Evolutionary conservation across 495 filamentous ascomycete genomes (phyloP).

Genomic region (Penicillium tannophilum): DNA sequence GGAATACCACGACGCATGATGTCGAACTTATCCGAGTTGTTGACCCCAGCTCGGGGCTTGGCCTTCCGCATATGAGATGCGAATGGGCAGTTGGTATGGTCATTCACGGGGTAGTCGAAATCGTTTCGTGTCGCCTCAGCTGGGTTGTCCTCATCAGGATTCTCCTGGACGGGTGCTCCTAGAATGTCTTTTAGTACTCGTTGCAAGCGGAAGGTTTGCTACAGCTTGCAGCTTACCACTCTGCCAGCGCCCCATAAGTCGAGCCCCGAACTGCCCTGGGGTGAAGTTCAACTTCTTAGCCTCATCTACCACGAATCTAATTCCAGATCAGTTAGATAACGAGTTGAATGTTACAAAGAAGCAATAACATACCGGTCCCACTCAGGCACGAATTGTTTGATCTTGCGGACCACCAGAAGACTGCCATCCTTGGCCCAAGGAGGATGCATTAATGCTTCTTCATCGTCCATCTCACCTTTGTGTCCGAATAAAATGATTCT

Average conservation of each 20-base stretch:
- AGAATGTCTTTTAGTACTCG: not conserved
- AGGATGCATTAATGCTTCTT: slow-evolving; percentile 1
- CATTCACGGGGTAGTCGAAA: not conserved
- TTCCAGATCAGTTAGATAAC: not conserved
- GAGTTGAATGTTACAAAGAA: not conserved
- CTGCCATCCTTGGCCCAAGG: slow-evolving; percentile 21
- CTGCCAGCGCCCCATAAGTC: slow-evolving; percentile 46
- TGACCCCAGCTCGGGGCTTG: not conserved
- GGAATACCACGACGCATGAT: not conserved
- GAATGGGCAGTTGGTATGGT: not conserved
- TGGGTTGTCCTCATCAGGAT: not conserved
- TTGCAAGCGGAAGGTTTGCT: slow-evolving; percentile 20
- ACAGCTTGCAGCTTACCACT: slow-evolving; percentile 30
- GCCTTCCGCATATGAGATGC: not conserved
- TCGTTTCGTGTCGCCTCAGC: not conserved
- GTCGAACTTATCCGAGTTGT: not conserved
- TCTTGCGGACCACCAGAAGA: slow-evolving; percentile 32
- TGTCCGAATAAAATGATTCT: slow-evolving; percentile 15
- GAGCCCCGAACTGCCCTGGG: slow-evolving; percentile 40
- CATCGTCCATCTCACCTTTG: slow-evolving; percentile 12
- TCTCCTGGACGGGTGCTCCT: not conserved
- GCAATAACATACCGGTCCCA: slow-evolving; percentile 22
- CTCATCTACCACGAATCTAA: not conserved
- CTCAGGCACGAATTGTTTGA: slow-evolving; percentile 38
- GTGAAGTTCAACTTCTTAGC: slow-evolving; percentile 12